Percentiles rank a stretch among this genome's conserved stretches.
Evolutionary conservation across 257 asterid species (phyloP).

Genomic region (Coffea eugenioides): DNA sequence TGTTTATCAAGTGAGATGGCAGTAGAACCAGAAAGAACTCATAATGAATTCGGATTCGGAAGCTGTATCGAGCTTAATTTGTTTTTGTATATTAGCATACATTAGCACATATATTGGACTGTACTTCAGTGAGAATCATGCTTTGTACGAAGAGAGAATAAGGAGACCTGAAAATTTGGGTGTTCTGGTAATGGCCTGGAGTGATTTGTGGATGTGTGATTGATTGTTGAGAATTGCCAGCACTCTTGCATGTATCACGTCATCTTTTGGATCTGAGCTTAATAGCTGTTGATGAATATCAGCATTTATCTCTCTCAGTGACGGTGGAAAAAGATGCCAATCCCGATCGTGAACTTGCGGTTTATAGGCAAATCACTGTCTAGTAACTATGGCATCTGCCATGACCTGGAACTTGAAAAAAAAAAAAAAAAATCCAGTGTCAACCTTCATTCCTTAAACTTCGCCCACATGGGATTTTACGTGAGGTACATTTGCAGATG

Average conservation of each 20-base stretch:
- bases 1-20: slow-evolving; percentile 13
- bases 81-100: slow-evolving; percentile 17
- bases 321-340: too few species aligned
- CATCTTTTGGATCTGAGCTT: neutral
- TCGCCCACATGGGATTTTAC: too few species aligned
- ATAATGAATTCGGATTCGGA: slow-evolving; percentile 3
- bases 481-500: too few species aligned
- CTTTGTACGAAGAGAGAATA: neutral
- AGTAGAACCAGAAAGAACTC: slow-evolving; percentile 17
- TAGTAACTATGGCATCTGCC: too few species aligned
- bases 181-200: neutral
- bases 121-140: neutral
- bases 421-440: too few species aligned
- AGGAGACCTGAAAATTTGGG: neutral
- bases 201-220: neutral
- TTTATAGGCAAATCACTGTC: too few species aligned
- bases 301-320: too few species aligned
- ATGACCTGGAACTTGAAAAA: too few species aligned
- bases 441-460: too few species aligned
- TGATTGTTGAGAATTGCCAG: neutral
- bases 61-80: slow-evolving; percentile 11
- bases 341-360: too few species aligned
- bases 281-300: too few species aligned
- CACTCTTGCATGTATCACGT: too few species aligned
- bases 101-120: neutral